A percentile compares a stretch with the other conserved stretches of the same genome.
These are phyloP conservation scores for Blastocystis sp. DNA, from an alignment of 352 stramenopile species.

Conservation along the genomic window DNA sequence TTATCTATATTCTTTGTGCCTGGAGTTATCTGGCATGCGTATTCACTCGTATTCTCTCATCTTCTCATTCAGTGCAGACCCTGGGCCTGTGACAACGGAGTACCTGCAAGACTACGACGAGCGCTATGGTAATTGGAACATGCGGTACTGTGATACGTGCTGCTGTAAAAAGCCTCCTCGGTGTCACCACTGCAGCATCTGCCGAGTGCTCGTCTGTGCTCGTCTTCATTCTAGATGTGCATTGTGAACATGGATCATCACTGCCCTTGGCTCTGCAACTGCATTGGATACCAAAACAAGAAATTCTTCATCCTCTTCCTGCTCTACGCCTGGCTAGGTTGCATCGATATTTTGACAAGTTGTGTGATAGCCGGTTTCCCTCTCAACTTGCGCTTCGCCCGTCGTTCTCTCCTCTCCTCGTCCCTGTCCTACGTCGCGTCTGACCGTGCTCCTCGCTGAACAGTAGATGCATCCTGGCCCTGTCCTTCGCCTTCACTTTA, in stretches of 20 bases:
- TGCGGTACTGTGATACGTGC: not conserved
- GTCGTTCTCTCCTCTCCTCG: not conserved
- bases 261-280: slow-evolving; percentile 76
- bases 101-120: slow-evolving; percentile 28
- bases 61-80: not conserved
- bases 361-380: not conserved
- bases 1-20: not conserved
- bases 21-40: slow-evolving; percentile 54
- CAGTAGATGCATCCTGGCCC: not conserved
- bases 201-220: not conserved
- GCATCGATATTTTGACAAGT: slow-evolving; percentile 4
- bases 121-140: not conserved
- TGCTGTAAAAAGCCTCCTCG: slow-evolving; percentile 24
- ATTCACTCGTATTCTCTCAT: not conserved
- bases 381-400: not conserved
- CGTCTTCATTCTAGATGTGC: not conserved
- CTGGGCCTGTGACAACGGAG: not conserved
- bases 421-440: not conserved
- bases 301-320: slow-evolving; percentile 70
- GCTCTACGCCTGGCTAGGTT: slow-evolving; percentile 64
- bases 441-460: not conserved
- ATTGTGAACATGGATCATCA: slow-evolving; percentile 71
- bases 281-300: slow-evolving; percentile 74
- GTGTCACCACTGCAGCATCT: slow-evolving; percentile 54
- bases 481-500: not conserved